Evolutionary conservation across 2,329 filamentous ascomycete species (phyloP), one percentile per base, ranked within the genome.

Genomic region (Exutisphaerella laricina): DNA sequence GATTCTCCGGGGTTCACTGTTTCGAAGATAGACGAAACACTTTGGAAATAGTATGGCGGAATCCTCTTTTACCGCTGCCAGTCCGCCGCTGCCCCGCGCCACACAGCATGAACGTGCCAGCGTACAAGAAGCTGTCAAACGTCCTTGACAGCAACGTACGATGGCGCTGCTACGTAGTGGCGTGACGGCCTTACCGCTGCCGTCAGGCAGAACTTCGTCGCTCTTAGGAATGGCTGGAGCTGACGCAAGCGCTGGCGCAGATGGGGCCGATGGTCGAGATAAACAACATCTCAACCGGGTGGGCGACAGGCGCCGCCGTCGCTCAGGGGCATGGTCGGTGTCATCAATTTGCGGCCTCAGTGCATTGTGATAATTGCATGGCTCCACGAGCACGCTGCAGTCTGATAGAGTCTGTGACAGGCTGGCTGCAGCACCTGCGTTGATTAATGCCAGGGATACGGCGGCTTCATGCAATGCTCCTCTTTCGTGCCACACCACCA

Each of bases 381-480:
- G 22, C 41, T 44, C 41, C 41, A 44, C 41, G 41, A 39, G 41
- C 41, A 44, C 35, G 35, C 28, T 44, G 34, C 35, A 23, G 25
- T 44, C 22, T n/a, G 20, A 44, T 16, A 30, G 29, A 35, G 28
- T 41, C 31, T 35, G 30, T 28, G 41, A 44, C 33, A 18, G 35
- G 41, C 39, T 12, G n/a, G 28, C 14, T 40, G 38, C 35, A 44
- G 34, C 9, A 41, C 26, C 8, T 23, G 31, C 30, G 31, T 16
- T 17, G 20, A 29, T 30, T 22, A 41, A 41, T 22, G 39, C 39
- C 39, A 41, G 39, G 39, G 30, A 35, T 26, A 14, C 13, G 14
- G 12, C 17, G 28, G 30, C 25, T 33, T 41, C 31, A 41, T 41
- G 39, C 39, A 35, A 20, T 30, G 37, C 16, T 22, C 33, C 33